Conservation (phyloP, 768 basidiomycete species). For the Porphyrellus cyaneotinctus region DNA sequence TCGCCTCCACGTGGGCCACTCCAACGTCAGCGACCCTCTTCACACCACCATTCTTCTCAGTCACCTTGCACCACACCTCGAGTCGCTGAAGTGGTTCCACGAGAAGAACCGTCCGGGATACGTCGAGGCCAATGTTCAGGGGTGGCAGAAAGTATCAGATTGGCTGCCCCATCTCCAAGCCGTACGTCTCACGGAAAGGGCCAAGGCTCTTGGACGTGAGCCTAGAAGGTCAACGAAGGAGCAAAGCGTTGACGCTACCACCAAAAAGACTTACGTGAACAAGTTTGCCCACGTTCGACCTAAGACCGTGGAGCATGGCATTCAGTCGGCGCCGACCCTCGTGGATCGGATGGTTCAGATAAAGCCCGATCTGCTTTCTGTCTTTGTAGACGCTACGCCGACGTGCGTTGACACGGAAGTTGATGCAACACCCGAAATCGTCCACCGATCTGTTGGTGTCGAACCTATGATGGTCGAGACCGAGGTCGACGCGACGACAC, state of each 20-base stretch:
- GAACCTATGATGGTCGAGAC: slow-evolving; percentile 25
- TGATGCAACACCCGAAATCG: slow-evolving; percentile 38
- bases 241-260: slow-evolving; percentile 52
- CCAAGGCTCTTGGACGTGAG: slow-evolving; percentile 32
- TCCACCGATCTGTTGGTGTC: slow-evolving; percentile 33
- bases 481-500: slow-evolving; percentile 33
- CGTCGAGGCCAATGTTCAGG: slow-evolving; percentile 60
- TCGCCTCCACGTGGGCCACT: slow-evolving; percentile 74
- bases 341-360: slow-evolving; percentile 39
- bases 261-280: slow-evolving; percentile 36
- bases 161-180: slow-evolving; percentile 69
- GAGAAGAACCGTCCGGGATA: slow-evolving; percentile 72
- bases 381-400: slow-evolving; percentile 53
- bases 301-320: slow-evolving; percentile 30
- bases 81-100: slow-evolving; percentile 71
- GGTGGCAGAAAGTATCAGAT: slow-evolving; percentile 67
- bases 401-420: slow-evolving; percentile 41
- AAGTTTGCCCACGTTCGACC: slow-evolving; percentile 41
- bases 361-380: slow-evolving; percentile 35
- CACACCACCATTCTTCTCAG: slow-evolving; percentile 69
- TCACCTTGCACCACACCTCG: slow-evolving; percentile 69
- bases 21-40: slow-evolving; percentile 66
- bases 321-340: slow-evolving; percentile 37
- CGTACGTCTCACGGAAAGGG: slow-evolving; percentile 59
- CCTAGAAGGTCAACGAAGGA: slow-evolving; percentile 28